Conservation (phyloP, 345 rosid genomes). For the Cardamine chenopodiifolia region DNA sequence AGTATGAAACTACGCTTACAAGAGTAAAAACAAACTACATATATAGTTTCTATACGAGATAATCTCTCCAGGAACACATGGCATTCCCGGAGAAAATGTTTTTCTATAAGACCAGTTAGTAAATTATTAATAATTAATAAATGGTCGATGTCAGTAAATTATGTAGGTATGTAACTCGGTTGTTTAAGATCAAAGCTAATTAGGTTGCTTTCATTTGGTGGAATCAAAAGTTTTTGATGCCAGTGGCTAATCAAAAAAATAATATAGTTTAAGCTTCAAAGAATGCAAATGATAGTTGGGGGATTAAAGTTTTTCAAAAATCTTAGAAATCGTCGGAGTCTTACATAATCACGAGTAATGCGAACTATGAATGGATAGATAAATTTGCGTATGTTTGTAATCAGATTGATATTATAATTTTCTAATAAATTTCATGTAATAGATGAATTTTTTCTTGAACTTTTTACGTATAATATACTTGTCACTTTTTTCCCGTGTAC, state of each 20-base stretch:
- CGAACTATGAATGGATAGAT: not conserved
- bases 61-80: slow-evolving; percentile 20
- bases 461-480: not conserved
- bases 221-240: not conserved
- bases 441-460: too few species aligned
- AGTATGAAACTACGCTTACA: not conserved
- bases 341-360: not conserved
- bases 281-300: not conserved
- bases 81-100: slow-evolving; percentile 1
- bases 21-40: too few species aligned
- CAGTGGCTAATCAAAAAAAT: not conserved
- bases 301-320: not conserved
- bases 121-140: not conserved
- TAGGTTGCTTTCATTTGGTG: not conserved
- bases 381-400: not conserved
- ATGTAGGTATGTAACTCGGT: not conserved
- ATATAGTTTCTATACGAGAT: too few species aligned
- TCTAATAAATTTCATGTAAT: not conserved
- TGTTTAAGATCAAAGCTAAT: not conserved
- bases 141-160: not conserved
- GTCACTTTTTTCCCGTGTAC: not conserved
- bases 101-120: not conserved
- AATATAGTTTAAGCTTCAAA: not conserved
- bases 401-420: not conserved
- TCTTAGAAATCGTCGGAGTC: not conserved